phyloP scores from a whole-genome alignment of 2,329 filamentous ascomycete species.

The Saccharata proteae region DNA sequence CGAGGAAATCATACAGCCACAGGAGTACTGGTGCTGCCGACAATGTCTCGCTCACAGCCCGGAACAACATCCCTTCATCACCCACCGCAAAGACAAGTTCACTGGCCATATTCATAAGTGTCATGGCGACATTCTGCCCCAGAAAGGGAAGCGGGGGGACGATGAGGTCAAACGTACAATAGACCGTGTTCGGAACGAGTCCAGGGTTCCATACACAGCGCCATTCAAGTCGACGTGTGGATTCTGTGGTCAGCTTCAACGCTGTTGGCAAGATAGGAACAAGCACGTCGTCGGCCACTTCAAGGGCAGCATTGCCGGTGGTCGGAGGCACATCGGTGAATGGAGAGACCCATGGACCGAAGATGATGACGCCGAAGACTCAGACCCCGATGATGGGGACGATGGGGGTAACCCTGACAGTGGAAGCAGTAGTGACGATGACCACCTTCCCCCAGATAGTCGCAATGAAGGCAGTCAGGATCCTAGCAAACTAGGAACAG shows the following conservation, averaged over 20 bases:
- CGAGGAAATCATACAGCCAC: conserved; percentile 1
- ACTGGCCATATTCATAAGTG: not conserved
- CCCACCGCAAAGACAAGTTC: not conserved
- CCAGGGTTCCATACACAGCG: not conserved
- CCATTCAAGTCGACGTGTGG: not conserved
- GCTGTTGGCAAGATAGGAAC: not conserved
- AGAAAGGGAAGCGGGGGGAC: too few relatives aligned
- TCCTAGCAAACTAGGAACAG: too few relatives aligned
- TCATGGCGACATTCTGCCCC: too few relatives aligned
- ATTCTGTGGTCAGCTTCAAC: not conserved
- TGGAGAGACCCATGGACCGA: not conserved
- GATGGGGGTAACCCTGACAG: not conserved
- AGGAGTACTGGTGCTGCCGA: not conserved
- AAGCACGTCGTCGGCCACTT: not conserved
- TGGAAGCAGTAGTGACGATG: too few relatives aligned
- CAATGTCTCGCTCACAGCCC: not conserved
- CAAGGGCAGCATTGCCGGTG: not conserved
- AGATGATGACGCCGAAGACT: not conserved
- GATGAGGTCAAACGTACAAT: not conserved
- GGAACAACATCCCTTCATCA: not conserved
- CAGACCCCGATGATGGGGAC: not conserved
- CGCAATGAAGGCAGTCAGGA: too few relatives aligned
- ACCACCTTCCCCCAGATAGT: too few relatives aligned
- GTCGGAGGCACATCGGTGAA: not conserved
- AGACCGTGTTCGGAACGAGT: not conserved